Evolutionary conservation across 2,329 filamentous ascomycete species (phyloP).

Genomic region (Niveomyces coronatus): DNA sequence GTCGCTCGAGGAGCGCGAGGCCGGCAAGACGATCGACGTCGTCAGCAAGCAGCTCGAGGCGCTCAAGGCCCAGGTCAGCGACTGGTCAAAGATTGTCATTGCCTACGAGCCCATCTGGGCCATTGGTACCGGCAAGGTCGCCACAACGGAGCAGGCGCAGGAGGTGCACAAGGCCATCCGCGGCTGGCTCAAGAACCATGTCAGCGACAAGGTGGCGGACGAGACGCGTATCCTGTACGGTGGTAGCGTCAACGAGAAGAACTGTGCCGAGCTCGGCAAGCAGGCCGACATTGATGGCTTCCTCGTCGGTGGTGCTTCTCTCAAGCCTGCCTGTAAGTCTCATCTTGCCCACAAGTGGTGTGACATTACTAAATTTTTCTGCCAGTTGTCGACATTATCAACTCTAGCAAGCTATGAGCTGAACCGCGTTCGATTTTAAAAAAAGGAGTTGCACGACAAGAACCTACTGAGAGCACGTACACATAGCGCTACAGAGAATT

Average conservation of each 20-base stretch:
- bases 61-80: slow-evolving; percentile 62
- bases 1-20: slow-evolving; percentile 85
- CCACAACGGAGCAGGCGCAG: slow-evolving; percentile 80
- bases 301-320: slow-evolving; percentile 88
- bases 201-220: slow-evolving; percentile 65
- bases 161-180: slow-evolving; percentile 90
- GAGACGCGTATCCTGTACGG: slow-evolving; percentile 93
- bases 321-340: slow-evolving; percentile 86
- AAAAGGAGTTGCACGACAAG: slow-evolving; percentile 10
- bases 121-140: slow-evolving; percentile 88
- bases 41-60: slow-evolving; percentile 79
- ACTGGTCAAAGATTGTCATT: slow-evolving; percentile 92
- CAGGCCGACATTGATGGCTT: slow-evolving; percentile 96
- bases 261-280: slow-evolving; percentile 86
- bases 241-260: slow-evolving; percentile 95
- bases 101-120: slow-evolving; percentile 99
- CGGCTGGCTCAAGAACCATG: slow-evolving; percentile 72
- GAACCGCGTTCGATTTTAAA: slow-evolving; percentile 7
- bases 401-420: slow-evolving; percentile 36
- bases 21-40: slow-evolving; percentile 72
- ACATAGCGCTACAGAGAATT: slow-evolving; percentile 1
- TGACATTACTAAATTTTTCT: slow-evolving; percentile 11
- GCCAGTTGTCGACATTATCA: slow-evolving; percentile 50
- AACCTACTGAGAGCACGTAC: too few species aligned
- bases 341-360: background rate